These are phyloP conservation scores for Cladosporium sp. DNA, from an alignment of 2,329 filamentous ascomycete genomes.

Conservation along the genomic window DNA sequence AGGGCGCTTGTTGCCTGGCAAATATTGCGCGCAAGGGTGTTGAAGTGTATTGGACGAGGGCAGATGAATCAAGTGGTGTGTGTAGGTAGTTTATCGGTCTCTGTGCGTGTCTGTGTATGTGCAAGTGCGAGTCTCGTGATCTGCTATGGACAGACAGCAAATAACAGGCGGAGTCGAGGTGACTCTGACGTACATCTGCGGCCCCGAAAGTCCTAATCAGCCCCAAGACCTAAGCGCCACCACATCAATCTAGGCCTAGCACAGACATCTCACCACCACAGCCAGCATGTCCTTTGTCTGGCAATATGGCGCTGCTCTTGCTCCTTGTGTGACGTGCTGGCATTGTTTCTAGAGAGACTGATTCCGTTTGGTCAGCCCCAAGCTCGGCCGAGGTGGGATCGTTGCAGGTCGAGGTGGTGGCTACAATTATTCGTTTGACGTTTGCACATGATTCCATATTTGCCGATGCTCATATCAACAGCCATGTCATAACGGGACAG, in stretches of 20 bases:
- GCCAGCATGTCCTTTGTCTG: neutral
- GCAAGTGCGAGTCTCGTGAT: neutral
- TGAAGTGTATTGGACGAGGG: neutral
- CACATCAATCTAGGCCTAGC: neutral
- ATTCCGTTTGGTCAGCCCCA: neutral
- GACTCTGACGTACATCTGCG: neutral
- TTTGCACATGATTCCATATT: too few species aligned
- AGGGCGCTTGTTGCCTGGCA: neutral
- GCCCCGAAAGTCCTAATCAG: neutral
- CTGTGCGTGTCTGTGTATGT: neutral
- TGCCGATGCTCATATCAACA: too few species aligned
- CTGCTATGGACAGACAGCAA: neutral
- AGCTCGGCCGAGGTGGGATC: neutral
- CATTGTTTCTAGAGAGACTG: neutral
- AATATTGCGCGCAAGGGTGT: neutral
- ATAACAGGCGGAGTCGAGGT: neutral
- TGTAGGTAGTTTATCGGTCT: neutral
- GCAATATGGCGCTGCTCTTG: neutral
- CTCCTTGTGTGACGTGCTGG: neutral
- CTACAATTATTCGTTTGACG: too few species aligned
- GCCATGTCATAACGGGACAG: too few species aligned
- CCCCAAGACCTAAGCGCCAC: neutral
- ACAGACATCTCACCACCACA: neutral
- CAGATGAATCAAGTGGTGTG: neutral
- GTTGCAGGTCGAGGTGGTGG: neutral